phyloP scores from a whole-genome alignment of 2,329 filamentous ascomycete species.

The Aspergillus aculeatinus region DNA sequence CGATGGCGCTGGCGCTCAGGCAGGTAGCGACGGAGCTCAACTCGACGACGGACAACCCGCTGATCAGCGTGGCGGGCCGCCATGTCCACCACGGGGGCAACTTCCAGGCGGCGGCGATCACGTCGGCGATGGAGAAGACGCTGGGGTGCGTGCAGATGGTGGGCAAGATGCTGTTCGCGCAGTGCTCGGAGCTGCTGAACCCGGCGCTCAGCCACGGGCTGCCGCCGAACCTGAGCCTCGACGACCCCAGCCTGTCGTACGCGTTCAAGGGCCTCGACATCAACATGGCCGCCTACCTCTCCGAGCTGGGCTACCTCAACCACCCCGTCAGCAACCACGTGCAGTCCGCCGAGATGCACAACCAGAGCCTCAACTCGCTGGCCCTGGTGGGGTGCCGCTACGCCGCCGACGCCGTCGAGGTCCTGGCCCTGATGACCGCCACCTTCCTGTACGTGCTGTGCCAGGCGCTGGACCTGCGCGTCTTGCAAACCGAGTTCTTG shows the following conservation, averaged over 20 bases:
- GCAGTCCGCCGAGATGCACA: constrained; percentile 65
- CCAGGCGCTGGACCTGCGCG: constrained; percentile 58
- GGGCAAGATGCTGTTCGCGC: constrained; percentile 64
- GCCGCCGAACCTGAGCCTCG: constrained; percentile 60
- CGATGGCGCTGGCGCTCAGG: constrained; percentile 56
- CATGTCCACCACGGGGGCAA: constrained; percentile 63
- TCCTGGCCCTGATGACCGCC: constrained; percentile 57
- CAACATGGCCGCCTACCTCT: constrained; percentile 63
- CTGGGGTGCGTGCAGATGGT: constrained; percentile 53
- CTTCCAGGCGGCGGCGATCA: constrained; percentile 64
- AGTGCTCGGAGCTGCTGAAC: constrained; percentile 64
- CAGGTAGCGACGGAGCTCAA: constrained; percentile 64
- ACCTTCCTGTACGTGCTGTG: constrained; percentile 57
- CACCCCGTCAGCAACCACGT: constrained; percentile 64
- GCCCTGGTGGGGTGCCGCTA: constrained; percentile 60
- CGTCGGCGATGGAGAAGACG: constrained; percentile 64
- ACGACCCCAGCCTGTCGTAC: constrained; percentile 56
- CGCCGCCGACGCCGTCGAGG: constrained; percentile 56
- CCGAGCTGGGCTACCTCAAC: constrained; percentile 62
- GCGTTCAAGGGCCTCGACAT: constrained; percentile 66
- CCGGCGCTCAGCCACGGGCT: constrained; percentile 60
- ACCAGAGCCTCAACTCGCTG: constrained; percentile 66
- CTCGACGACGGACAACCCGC: constrained; percentile 66
- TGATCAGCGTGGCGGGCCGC: constrained; percentile 51
- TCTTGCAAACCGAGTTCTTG: constrained; percentile 23